phyloP scores from a whole-genome alignment of 768 basidiomycete species.

The Rhizopogon vulgaris region DNA sequence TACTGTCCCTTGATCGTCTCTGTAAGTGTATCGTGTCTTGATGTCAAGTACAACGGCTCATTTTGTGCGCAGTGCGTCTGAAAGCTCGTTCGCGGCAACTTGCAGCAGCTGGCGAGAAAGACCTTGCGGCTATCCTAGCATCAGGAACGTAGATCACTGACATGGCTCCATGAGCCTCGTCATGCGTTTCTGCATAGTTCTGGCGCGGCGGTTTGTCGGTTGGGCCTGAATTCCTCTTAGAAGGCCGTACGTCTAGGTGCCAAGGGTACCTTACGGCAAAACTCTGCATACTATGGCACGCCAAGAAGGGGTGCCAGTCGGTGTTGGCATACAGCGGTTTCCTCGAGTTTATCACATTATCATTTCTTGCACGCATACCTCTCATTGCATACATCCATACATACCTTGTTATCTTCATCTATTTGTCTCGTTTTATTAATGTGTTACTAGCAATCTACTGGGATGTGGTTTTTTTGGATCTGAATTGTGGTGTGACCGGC shows the following conservation, averaged over 20 bases:
- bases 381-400: slow-evolving; percentile 14
- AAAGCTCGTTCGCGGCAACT: slow-evolving; percentile 87
- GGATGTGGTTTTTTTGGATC: neutral
- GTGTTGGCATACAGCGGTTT: slow-evolving; percentile 6
- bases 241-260: neutral
- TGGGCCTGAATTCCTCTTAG: neutral
- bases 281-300: slow-evolving; percentile 20
- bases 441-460: neutral
- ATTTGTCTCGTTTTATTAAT: neutral
- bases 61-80: slow-evolving; percentile 58
- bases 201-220: neutral
- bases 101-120: slow-evolving; percentile 80
- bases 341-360: slow-evolving; percentile 1
- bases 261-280: slow-evolving; percentile 2
- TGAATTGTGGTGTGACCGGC: neutral
- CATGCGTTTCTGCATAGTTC: neutral
- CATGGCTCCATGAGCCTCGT: neutral
- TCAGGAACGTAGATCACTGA: slow-evolving; percentile 19
- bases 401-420: slow-evolving; percentile 6
- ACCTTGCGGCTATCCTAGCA: slow-evolving; percentile 66
- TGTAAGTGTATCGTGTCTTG: slow-evolving; percentile 41
- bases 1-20: slow-evolving; percentile 91
- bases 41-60: slow-evolving; percentile 11
- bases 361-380: slow-evolving; percentile 21
- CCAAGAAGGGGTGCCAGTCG: slow-evolving; percentile 12